Base-by-base conservation (phyloP, 2,329 filamentous ascomycete species). In the Sporothrix pseudoabietina region DNA sequence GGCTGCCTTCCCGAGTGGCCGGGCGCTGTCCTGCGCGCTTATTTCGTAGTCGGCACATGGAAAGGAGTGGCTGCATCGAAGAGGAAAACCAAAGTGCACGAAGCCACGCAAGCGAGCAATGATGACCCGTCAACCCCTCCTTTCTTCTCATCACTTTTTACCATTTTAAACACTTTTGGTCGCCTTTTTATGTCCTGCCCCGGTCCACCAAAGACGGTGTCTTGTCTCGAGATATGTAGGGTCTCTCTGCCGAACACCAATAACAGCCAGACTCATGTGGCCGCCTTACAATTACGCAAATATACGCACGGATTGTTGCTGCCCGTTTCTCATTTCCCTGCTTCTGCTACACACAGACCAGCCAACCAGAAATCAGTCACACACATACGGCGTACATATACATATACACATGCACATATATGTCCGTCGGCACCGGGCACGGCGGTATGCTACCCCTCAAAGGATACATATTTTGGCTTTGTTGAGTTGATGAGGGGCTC, bases 1-100 rank as follows among this genome's bases (percentile, higher is more conserved):
- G 22, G 22, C 41, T n/a, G 16, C 63, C 41, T 7, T 68, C 44
- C 41, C 61, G 39, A 49, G 65, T 32, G 26, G 65, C 65, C 44
- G 44, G 65, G 22, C 44, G 30, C 44, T 52, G 26, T 52, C 44
- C 65, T 32, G 16, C 26, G 44, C 63, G 63, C 63, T 68, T 68
- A 32, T 68, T 52, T 52, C 26, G 44, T 49, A 47, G 41, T 30
- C 6, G 10, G 22, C 12, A 68, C 44, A 19, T 35, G 44, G 16
- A 66, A 26, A n/a, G 32, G 61, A 44, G 30, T 39, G 32, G 57
- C 32, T 39, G 16, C 57, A 39, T 30, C 57, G 7, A 19, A n/a
- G 16, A 14, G 5, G 12, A 39, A 30, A 61, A 39, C 35, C 2
- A 61, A 59, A n/a, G 8, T n/a, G 7, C 30, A n/a, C 8, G 9